Percentiles rank a stretch among this genome's conserved stretches.
Conservation (phyloP, 805 yeast genomes). For the Lipomyces sp. region DNA sequence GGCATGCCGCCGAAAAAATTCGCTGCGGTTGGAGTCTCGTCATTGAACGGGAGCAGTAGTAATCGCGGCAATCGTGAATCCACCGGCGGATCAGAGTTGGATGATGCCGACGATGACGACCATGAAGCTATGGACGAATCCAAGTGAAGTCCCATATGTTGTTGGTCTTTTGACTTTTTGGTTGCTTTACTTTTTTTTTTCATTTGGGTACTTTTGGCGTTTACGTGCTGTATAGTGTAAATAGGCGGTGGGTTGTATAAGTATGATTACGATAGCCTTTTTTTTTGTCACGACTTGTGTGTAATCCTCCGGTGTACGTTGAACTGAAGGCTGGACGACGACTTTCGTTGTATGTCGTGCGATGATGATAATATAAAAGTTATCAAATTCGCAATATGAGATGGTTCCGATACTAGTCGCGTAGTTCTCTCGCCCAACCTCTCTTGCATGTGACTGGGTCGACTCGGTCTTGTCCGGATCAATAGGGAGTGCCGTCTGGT, state of each 20-base stretch:
- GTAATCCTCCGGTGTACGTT: neutral
- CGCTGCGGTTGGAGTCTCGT: slow-evolving; percentile 13
- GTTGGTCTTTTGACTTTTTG: neutral
- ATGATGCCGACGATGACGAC: slow-evolving; percentile 19
- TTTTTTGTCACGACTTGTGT: neutral
- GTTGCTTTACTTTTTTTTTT: neutral
- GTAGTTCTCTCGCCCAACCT: too few relatives aligned
- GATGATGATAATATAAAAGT: slow-evolving; percentile 1
- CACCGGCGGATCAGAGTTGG: slow-evolving; percentile 22
- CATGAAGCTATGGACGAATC: slow-evolving; percentile 30
- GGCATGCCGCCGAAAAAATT: slow-evolving; percentile 31
- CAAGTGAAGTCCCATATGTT: slow-evolving; percentile 2
- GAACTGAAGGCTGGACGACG: neutral
- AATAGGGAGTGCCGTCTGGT: neutral
- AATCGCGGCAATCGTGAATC: slow-evolving; percentile 13
- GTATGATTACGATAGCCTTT: neutral
- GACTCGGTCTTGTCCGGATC: neutral
- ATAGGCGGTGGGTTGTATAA: slow-evolving; percentile 1
- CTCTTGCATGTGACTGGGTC: too few relatives aligned
- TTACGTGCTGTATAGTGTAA: slow-evolving; percentile 1
- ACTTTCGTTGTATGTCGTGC: neutral
- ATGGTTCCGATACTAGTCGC: too few relatives aligned
- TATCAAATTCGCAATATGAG: neutral
- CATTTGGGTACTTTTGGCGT: neutral
- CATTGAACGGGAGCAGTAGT: slow-evolving; percentile 1